A percentile compares a stretch with the other conserved stretches of the same genome.
These are phyloP conservation scores for Hymenotorrendiella dingleyae DNA, from an alignment of 2,329 filamentous ascomycete species.

Conservation along the genomic window DNA sequence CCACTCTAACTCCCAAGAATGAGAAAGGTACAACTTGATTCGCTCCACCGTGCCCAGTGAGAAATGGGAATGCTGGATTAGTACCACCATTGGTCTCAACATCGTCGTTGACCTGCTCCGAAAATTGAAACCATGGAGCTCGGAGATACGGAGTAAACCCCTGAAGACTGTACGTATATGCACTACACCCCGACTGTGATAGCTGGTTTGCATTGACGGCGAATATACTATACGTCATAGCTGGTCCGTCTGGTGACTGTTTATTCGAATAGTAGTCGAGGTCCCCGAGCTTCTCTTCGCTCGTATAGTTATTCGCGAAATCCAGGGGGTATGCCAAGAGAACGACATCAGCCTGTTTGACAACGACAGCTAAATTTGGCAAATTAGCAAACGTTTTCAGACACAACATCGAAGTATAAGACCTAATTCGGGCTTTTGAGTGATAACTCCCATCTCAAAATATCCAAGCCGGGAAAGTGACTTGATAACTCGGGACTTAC, in stretches of 20 bases:
- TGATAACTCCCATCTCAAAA: too few species aligned
- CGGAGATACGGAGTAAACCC: conserved; percentile 58
- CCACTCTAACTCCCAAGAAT: conserved; percentile 57
- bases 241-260: conserved; percentile 61
- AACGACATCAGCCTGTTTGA: conserved; percentile 68
- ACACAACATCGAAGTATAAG: too few species aligned
- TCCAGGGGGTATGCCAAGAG: conserved; percentile 59
- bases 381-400: too few species aligned
- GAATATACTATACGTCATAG: conserved; percentile 69
- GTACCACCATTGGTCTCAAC: conserved; percentile 48
- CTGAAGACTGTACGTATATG: conserved; percentile 61
- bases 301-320: conserved; percentile 46
- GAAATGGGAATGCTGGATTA: conserved; percentile 46
- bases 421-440: too few species aligned
- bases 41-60: conserved; percentile 65
- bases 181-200: conserved; percentile 60
- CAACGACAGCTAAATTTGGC: too few species aligned
- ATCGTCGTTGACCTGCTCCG: conserved; percentile 61
- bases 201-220: conserved; percentile 60
- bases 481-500: too few species aligned
- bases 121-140: conserved; percentile 65
- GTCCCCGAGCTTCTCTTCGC: conserved; percentile 42
- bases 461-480: too few species aligned
- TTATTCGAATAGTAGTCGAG: conserved; percentile 66
- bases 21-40: conserved; percentile 63